Percentiles rank a stretch among this genome's conserved stretches.
Conservation (phyloP, 2,329 filamentous ascomycete genomes). For the Colletotrichum camelliae region DNA sequence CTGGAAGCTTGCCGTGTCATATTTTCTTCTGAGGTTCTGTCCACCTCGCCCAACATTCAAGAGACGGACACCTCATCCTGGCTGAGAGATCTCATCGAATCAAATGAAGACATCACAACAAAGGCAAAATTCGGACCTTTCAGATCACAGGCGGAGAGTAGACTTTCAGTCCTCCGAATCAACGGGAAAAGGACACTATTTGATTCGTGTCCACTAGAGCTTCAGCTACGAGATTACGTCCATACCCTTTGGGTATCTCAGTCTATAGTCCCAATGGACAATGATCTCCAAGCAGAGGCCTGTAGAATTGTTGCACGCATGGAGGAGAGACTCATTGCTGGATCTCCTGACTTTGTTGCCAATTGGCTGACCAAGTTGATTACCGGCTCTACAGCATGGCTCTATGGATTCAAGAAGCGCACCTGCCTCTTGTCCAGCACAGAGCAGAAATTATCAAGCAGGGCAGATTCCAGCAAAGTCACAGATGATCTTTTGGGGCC, state of each 20-base stretch:
- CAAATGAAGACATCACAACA: constrained; percentile 44
- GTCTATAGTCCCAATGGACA: constrained; percentile 49
- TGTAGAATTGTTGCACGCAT: constrained; percentile 61
- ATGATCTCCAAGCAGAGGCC: constrained; percentile 66
- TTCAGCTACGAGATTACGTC: constrained; percentile 59
- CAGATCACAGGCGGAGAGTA: constrained; percentile 50
- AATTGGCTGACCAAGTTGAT: constrained; percentile 63
- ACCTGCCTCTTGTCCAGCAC: constrained; percentile 52
- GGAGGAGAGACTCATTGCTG: constrained; percentile 53
- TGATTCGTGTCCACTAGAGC: constrained; percentile 60
- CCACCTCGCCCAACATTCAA: constrained; percentile 30
- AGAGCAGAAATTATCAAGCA: constrained; percentile 60
- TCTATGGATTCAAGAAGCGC: constrained; percentile 59
- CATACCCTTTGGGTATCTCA: constrained; percentile 60
- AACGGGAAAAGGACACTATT: constrained; percentile 64
- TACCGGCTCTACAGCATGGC: constrained; percentile 56
- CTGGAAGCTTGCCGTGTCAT: constrained; percentile 63
- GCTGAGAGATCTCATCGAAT: constrained; percentile 65
- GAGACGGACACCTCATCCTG: constrained; percentile 49
- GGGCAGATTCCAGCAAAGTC: constrained; percentile 64
- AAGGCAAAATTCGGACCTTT: constrained; percentile 55
- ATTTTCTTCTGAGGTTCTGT: constrained; percentile 57
- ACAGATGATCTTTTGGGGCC: constrained; percentile 49
- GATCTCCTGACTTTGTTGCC: constrained; percentile 53
- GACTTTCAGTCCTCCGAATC: constrained; percentile 54